phyloP scores from a whole-genome alignment of 2,329 filamentous ascomycete genomes.

The Piedraia hortae region DNA sequence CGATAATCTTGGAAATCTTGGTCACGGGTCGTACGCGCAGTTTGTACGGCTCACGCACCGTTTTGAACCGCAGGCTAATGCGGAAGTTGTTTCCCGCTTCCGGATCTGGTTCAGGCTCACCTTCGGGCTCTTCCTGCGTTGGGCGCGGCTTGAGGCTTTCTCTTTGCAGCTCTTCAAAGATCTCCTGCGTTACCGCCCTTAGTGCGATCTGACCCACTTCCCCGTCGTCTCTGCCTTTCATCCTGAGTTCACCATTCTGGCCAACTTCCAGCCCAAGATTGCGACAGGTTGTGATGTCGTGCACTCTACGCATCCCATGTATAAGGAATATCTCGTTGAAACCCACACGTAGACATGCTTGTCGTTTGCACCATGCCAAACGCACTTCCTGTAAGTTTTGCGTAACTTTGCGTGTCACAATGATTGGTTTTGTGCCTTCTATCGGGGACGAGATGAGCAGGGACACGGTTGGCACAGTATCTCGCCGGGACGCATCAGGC shows the following conservation, averaged over 20 bases:
- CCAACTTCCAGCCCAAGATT: conserved; percentile 33
- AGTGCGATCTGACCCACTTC: conserved; percentile 38
- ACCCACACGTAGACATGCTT: conserved; percentile 24
- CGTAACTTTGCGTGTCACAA: conserved; percentile 37
- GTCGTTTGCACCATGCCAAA: conserved; percentile 38
- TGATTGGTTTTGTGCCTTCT: conserved; percentile 28
- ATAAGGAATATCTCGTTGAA: conserved; percentile 41
- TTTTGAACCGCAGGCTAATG: conserved; percentile 24
- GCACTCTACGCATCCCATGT: conserved; percentile 47
- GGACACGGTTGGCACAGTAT: conserved; percentile 24
- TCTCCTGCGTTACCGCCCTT: conserved; percentile 46
- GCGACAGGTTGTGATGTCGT: conserved; percentile 44
- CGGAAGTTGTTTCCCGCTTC: conserved; percentile 9
- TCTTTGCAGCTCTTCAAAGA: conserved; percentile 24
- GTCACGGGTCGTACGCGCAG: conserved; percentile 23
- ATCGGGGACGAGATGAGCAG: conserved; percentile 44
- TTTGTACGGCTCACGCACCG: conserved; percentile 23
- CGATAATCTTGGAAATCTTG: conserved; percentile 32
- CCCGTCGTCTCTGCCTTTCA: conserved; percentile 20
- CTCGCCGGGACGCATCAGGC: conserved; percentile 2
- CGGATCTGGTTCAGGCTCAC: conserved; percentile 2
- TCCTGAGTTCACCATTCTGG: conserved; percentile 13
- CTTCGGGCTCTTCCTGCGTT: conserved; percentile 4
- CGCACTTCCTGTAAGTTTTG: conserved; percentile 41
- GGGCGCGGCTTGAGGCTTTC: no score